Evolutionary conservation across 306 rosid species (phyloP), one percentile per base, ranked within the genome.

Genomic region (Canavalia gladiata): DNA sequence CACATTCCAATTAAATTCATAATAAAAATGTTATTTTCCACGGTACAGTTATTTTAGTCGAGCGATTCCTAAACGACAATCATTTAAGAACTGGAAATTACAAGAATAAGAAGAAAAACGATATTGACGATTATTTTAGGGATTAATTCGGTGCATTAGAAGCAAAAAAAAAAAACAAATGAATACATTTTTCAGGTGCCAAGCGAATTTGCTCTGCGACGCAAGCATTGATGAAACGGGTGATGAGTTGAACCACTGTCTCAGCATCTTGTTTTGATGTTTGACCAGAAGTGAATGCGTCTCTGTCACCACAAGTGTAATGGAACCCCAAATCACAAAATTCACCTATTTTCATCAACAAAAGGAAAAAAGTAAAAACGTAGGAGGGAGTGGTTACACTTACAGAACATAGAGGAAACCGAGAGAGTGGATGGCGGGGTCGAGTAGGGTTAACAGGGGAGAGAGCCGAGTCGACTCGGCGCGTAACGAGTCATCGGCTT

Each of bases 171-270:
- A 42, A 42, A 55, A 2, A 54, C 30, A 41, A 28, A 42, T 28
- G 68, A 1, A 39, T 94, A 92, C 98, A 94, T 86, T 90, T 92
- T 49, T 92, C 95, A 30, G 92, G 85, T 9, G 90, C 92, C 89
- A 91, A 79, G 45, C 88, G 89, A 85, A 94, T 87, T 46, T 94
- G 96, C 83, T 94, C 98, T 0, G 58, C 79, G 18, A 31, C 82
- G 80, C 97, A 94, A 78, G 82, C 84, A 71, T 66, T 60, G 56
- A 94, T 83, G 69, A 92, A 94, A 39, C 87, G 85, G 46, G 88
- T 74, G 30, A 85, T 81, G 47, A 90, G 66, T 0, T 89, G 85
- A 62, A 88, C 86, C 71, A 81, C 56, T 3, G 72, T 50, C 74
- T 80, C 85, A 51, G 90, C 90, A 47, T 86, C 94, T 81, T 87